A percentile compares a stretch with the other conserved stretches of the same genome.
These are phyloP conservation scores for Lactarius tabidus DNA, from an alignment of 768 basidiomycete species.

Conservation along the genomic window DNA sequence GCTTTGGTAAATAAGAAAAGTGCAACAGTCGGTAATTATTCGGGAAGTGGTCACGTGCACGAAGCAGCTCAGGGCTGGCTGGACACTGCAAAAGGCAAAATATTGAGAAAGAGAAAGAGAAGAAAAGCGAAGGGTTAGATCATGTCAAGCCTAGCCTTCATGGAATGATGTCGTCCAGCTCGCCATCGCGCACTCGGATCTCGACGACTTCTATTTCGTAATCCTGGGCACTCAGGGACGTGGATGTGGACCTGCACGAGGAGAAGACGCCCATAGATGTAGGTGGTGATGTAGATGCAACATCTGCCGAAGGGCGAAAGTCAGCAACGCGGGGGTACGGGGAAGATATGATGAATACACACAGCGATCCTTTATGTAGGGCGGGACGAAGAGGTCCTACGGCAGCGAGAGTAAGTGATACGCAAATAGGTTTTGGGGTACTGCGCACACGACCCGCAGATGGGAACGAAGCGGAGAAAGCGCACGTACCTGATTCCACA, in stretches of 20 bases:
- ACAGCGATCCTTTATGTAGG: slow-evolving; percentile 91
- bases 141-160: slow-evolving; percentile 26
- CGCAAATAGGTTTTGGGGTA: not conserved
- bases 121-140: not conserved
- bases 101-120: not conserved
- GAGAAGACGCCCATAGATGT: slow-evolving; percentile 62
- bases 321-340: slow-evolving; percentile 24
- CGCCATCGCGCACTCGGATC: slow-evolving; percentile 77
- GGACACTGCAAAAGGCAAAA: not conserved
- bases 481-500: slow-evolving; percentile 77
- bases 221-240: slow-evolving; percentile 48
- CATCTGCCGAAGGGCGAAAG: slow-evolving; percentile 42
- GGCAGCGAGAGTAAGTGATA: not conserved
- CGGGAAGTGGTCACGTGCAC: not conserved
- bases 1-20: not conserved
- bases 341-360: slow-evolving; percentile 35
- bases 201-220: slow-evolving; percentile 87
- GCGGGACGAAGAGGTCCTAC: slow-evolving; percentile 82
- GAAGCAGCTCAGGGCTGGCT: not conserved
- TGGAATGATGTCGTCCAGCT: slow-evolving; percentile 73
- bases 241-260: slow-evolving; percentile 55
- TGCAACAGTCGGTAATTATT: slow-evolving; percentile 6
- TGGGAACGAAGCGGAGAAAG: not conserved
- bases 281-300: slow-evolving; percentile 80
- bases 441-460: not conserved